Base-by-base conservation (phyloP, 306 rosid genomes). In the Argentina anserina region DNA sequence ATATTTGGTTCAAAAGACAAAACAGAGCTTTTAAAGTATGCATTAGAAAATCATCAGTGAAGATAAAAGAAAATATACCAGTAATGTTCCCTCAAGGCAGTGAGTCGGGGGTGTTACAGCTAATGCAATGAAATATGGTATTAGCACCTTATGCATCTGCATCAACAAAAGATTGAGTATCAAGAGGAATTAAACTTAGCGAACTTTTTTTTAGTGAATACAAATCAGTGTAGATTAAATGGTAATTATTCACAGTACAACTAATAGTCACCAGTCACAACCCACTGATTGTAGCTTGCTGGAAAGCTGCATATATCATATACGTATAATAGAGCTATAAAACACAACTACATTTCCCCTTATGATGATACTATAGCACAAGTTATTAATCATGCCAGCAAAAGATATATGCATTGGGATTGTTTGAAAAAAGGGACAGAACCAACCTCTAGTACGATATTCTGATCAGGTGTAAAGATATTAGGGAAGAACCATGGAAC, bases 31-130 rank as follows among this genome's bases (percentile, higher is more conserved):
- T 26, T 8, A 21, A 17, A 2, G 21, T 69, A 52, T 63, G 14
- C 14, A 31, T 9, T 9, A 7, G n/a, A 71, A 34, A 9, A 41
- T 46, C 23, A 8, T 31, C 26, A 49, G 14, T 23, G 5, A 36
- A 50, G 34, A 46, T 39, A 79, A 42, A 42, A 71, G 36, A 23
- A 75, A 70, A 71, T 85, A 52, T 86, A 93, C 98, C 98, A 93
- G 86, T 83, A 93, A 77, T 12, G 97, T 90, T 65, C 98, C 98
- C 81, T 93, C 98, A 26, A 93, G 90, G 87, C 97, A 47, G 85
- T 72, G 89, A 71, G 96, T 86, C 13, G 97, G 75, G 59, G 98
- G 97, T 1, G 96, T 93, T 73, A 87, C 83, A 79, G 78, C 83
- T 69, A 93, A 58, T 41, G 90, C 94, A 70, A 93, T 46, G 26